These are phyloP conservation scores for Diaporthe humulicola DNA, from an alignment of 2,329 filamentous ascomycete species.

Conservation along the genomic window DNA sequence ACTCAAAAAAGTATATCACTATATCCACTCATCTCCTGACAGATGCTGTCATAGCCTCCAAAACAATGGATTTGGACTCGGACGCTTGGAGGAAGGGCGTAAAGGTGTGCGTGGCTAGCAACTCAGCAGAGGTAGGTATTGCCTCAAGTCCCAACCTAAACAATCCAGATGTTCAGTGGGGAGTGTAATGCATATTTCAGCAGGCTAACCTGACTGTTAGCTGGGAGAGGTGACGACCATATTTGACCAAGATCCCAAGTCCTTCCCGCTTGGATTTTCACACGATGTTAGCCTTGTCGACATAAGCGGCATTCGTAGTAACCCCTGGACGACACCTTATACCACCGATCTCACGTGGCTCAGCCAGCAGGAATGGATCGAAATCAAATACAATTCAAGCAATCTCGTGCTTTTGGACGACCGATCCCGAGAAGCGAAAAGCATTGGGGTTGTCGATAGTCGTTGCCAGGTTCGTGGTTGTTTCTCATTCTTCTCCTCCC, in stretches of 20 bases:
- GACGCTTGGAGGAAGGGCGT: neutral
- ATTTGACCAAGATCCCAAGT: neutral
- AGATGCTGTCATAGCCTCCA: neutral
- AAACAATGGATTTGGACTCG: neutral
- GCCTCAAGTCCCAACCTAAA: rapidly evolving
- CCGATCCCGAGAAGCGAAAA: neutral
- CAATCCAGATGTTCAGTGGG: rapidly evolving
- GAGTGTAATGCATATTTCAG: neutral
- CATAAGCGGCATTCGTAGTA: neutral
- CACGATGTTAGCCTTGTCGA: neutral
- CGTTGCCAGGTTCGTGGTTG: neutral
- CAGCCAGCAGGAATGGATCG: conserved; percentile 4
- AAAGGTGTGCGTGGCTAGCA: neutral
- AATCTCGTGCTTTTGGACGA: neutral
- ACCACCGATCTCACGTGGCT: neutral
- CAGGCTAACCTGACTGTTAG: neutral
- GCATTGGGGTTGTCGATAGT: conserved; percentile 5
- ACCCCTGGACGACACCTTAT: neutral
- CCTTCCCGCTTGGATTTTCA: neutral
- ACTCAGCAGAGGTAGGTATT: neutral
- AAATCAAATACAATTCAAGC: conserved; percentile 1
- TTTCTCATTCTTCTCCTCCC: too few relatives aligned
- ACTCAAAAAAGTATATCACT: neutral
- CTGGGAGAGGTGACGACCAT: neutral
- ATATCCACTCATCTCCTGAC: neutral